Base-by-base conservation (phyloP, 78 protist genomes). In the Dictyostelium discoideum region DNA sequence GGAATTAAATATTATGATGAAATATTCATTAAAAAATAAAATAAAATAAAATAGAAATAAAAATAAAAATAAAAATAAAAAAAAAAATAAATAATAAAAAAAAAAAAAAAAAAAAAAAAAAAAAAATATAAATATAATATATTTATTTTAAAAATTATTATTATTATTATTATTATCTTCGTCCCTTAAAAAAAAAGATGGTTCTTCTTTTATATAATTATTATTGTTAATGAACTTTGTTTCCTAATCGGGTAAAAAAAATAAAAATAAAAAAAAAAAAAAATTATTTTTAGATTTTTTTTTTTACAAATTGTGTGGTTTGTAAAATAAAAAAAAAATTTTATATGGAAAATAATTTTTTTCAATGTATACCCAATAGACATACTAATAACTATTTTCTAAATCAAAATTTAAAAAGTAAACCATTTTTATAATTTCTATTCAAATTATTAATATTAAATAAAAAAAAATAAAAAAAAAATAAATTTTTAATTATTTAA, bases 1-100 rank as follows among this genome's bases (percentile, higher is more conserved):
- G 95, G 89, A 29, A 90, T 90, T 14, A 63, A 85, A 46, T 82
- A 46, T 73, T 82, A 82, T 69, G 73, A 85, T 98, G 57, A 98
- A 99, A 72, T 93, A 96, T 84, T 98, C 98, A 83, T 24, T 67
- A 67, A 67, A 67, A 24, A 67, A 67, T 67, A 67, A 67, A 5
- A n/a, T 54, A 65, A 60, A 14, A 20, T 6, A 60, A 60, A 60
- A 60, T 10, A 14, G n/a, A n/a, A 57, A 57, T 10, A 57, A 13
- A 14, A 57, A 57, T 10, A 57, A 57, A 57, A 57, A 57, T 10
- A 57, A 9, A 57, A 60, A 20, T 20, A 20, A 20, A 60, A 60
- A 60, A 60, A 20, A 60, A 20, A 60, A n/a, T 8, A 63, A 67
- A 22, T 3, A 9, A 67, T 22, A 24, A 24, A 67, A 67, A 67